phyloP scores from a whole-genome alignment of 306 rosid genomes.

The Cyamopsis tetragonoloba region DNA sequence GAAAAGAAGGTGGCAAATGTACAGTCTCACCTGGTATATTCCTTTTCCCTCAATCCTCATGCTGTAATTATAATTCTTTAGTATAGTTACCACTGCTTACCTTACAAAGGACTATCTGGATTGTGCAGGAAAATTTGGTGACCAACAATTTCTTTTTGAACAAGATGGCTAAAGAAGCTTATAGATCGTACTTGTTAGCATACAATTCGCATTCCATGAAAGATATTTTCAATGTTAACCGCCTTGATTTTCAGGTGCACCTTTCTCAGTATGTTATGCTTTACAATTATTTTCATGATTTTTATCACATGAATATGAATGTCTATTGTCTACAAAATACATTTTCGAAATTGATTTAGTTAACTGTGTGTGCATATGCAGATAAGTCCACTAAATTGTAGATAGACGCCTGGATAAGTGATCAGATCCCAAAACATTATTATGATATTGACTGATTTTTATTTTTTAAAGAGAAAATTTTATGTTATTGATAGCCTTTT shows the following conservation, averaged over 20 bases:
- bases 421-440: neutral
- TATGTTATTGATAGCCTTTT: neutral
- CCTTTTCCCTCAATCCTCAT: slow-evolving; percentile 1
- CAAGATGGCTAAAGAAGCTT: slow-evolving; percentile 86
- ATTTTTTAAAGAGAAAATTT: neutral
- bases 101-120: slow-evolving; percentile 7
- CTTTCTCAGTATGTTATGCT: neutral
- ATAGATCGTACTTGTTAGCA: slow-evolving; percentile 73
- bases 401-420: neutral
- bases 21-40: slow-evolving; percentile 73
- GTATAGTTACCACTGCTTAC: neutral
- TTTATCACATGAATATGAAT: neutral
- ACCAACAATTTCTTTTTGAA: slow-evolving; percentile 55
- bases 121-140: slow-evolving; percentile 75
- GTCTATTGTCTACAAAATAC: neutral
- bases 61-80: slow-evolving; percentile 4
- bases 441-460: neutral
- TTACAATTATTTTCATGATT: neutral
- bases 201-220: slow-evolving; percentile 94
- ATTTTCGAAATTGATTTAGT: neutral
- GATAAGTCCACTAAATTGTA: neutral
- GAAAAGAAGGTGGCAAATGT: slow-evolving; percentile 77
- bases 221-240: slow-evolving; percentile 85
- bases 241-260: slow-evolving; percentile 77
- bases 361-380: neutral